Evolutionary conservation across 208 protist species (phyloP), one percentile per base, ranked within the genome.

Genomic region (Trypanosomatidae sp.): DNA sequence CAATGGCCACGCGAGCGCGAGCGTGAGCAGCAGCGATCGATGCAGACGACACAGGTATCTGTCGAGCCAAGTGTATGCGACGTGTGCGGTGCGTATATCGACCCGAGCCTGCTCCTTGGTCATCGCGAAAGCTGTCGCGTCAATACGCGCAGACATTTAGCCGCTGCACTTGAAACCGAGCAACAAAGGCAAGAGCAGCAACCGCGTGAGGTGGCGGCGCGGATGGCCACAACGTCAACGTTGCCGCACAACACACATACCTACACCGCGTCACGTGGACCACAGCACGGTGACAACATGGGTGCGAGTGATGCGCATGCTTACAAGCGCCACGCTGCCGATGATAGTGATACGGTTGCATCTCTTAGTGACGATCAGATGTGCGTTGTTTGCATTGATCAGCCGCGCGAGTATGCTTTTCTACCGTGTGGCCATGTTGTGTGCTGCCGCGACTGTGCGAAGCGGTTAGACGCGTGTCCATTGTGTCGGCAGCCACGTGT

Each of bases 361-460:
- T 28, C 24, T 0, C 28, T 41, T 19, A 58, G 53, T 10, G 68
- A 76, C 45, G 69, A 89, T 22, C 69, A 78, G 33, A 48, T 71
- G 11, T 94, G 86, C 35, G 47, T 89, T 3, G 73, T 94, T 0
- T 94, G 86, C 57, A 53, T 87, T 32, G 65, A 68, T 28, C 44
- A 32, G 8, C 66, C 40, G 10, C 61, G 67, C 22, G 49, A 52
- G 43, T 84, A 67, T 58, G 81, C 79, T 4, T 91, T 94, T 50
- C 56, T 89, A n/a, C 86, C 86, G 11, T 94, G 86, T 37, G 86
- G 86, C 4, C 86, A 94, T 56, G 65, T 87, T 8, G 56, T 63
- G 30, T 81, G 71, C 53, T 91, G 86, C 38, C 39, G 44, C 21
- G 59, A 53, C 28, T 91, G 86, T 60, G 72, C 55, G 28, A 61